A percentile compares a stretch with the other conserved stretches of the same genome.
phyloP scores from a whole-genome alignment of 768 basidiomycete genomes.

The Leccinum disarticulatum region DNA sequence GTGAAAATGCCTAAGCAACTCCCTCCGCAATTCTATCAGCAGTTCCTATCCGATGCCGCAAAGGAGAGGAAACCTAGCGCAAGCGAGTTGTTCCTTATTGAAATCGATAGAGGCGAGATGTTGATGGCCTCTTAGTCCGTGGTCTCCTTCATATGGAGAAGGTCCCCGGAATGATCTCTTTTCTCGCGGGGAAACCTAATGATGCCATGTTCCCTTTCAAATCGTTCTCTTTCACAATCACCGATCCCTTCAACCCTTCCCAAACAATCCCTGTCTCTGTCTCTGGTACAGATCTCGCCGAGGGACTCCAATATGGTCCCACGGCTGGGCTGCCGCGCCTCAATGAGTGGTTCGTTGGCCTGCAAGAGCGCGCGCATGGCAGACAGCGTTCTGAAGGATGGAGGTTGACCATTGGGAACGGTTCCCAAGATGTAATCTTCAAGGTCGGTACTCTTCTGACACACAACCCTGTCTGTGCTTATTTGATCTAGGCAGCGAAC shows the following conservation, averaged over 20 bases:
- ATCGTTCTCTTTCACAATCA: conserved; percentile 65
- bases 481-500: conserved; percentile 55
- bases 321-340: conserved; percentile 70
- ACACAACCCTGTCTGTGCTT: conserved; percentile 5
- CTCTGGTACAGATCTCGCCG: conserved; percentile 55
- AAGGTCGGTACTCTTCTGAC: conserved; percentile 51
- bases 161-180: conserved; percentile 72
- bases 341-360: conserved; percentile 61
- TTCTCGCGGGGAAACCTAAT: conserved; percentile 93
- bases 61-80: conserved; percentile 63
- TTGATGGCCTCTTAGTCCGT: conserved; percentile 45
- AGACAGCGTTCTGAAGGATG: conserved; percentile 65
- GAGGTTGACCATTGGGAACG: conserved; percentile 74
- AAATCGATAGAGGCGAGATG: not conserved
- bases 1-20: conserved; percentile 27
- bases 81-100: conserved; percentile 41
- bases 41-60: conserved; percentile 62
- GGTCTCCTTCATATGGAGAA: conserved; percentile 77
- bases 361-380: conserved; percentile 73
- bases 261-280: conserved; percentile 54
- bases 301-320: conserved; percentile 74
- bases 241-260: conserved; percentile 45
- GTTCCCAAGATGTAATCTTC: conserved; percentile 86
- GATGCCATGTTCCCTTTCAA: conserved; percentile 89
- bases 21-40: conserved; percentile 53